Conservation (phyloP, 495 filamentous ascomycete species). For the Hypoxylon intermedium region DNA sequence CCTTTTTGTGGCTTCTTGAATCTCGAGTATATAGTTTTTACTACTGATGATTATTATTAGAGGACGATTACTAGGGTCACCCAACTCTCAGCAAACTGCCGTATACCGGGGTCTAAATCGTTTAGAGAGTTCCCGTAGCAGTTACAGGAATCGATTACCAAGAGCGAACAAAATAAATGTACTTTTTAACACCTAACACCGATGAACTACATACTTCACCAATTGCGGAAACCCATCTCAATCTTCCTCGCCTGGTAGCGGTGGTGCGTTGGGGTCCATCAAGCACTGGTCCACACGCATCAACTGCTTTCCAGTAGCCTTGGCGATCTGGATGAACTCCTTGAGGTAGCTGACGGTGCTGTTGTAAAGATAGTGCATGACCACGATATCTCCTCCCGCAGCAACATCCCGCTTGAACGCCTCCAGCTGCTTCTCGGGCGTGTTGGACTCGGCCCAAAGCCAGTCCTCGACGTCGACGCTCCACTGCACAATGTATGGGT, state of each 20-base stretch:
- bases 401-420: constrained; percentile 73
- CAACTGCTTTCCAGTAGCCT: constrained; percentile 67
- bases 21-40: too few species aligned
- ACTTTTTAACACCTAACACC: not conserved
- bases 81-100: too few species aligned
- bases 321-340: constrained; percentile 74
- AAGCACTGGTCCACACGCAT: constrained; percentile 85
- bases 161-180: not conserved
- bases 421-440: constrained; percentile 76
- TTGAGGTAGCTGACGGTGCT: constrained; percentile 71
- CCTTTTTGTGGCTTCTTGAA: too few species aligned
- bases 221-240: not conserved
- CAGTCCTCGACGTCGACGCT: constrained; percentile 82
- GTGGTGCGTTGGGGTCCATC: constrained; percentile 71
- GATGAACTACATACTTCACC: not conserved
- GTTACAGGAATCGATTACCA: not conserved
- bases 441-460: constrained; percentile 69
- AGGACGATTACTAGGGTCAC: too few species aligned
- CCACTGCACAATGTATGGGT: constrained; percentile 70
- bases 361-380: constrained; percentile 78
- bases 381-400: constrained; percentile 73
- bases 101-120: too few species aligned
- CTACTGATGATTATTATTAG: too few species aligned
- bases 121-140: too few species aligned
- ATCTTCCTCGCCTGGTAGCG: constrained; percentile 47